phyloP scores from a whole-genome alignment of 768 basidiomycete genomes.

The Leccinum variicolor region DNA sequence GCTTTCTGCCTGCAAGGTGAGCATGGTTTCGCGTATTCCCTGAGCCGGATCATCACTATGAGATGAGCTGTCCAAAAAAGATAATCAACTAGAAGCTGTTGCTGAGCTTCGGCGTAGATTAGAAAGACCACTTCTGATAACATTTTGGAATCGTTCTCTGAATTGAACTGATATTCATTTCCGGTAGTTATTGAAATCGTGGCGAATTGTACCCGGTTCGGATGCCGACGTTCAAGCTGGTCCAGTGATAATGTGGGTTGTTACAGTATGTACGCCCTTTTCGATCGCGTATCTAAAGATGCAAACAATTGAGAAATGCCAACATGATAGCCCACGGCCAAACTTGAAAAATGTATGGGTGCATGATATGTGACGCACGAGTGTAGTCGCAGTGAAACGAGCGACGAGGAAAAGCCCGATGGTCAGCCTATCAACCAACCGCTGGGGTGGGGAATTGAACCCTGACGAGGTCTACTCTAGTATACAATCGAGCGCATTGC shows the following conservation, averaged over 20 bases:
- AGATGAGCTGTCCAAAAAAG: slow-evolving; percentile 34
- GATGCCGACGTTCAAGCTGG: neutral
- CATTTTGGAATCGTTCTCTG: neutral
- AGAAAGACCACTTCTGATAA: slow-evolving; percentile 35
- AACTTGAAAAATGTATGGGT: neutral
- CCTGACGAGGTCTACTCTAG: slow-evolving; percentile 16
- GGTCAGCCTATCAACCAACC: neutral
- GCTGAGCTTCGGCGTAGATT: slow-evolving; percentile 73
- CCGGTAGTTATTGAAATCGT: neutral
- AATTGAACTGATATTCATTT: neutral
- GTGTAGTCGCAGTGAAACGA: neutral
- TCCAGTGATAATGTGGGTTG: neutral
- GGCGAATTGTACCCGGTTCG: neutral
- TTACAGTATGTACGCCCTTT: slow-evolving; percentile 6
- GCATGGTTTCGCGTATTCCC: neutral
- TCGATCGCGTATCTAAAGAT: slow-evolving; percentile 1
- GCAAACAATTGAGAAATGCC: neutral
- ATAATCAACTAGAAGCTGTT: slow-evolving; percentile 91
- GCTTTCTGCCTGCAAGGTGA: slow-evolving; percentile 6
- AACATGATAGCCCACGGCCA: neutral
- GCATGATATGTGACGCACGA: neutral
- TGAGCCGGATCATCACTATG: neutral
- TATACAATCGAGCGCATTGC: slow-evolving; percentile 6
- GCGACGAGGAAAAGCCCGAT: neutral
- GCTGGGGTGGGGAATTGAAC: neutral